Evolutionary conservation across 805 yeast species (phyloP).

Genomic region (Nakazawaea holstii): DNA sequence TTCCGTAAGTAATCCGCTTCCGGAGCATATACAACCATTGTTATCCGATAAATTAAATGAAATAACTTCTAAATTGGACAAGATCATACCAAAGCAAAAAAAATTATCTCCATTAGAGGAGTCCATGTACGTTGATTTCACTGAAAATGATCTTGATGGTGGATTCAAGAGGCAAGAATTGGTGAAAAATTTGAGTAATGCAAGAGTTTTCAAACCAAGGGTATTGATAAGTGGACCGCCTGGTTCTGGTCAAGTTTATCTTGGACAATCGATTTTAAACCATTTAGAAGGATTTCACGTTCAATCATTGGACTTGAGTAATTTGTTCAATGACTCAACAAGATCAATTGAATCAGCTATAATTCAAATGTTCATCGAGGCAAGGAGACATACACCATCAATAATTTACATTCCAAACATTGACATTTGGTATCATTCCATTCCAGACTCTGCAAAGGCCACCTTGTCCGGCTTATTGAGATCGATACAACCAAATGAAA

Average conservation of each 20-base stretch:
- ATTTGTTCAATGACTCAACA: constrained; percentile 71
- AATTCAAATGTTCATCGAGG: constrained; percentile 81
- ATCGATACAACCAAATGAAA: constrained; percentile 65
- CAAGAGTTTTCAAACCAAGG: constrained; percentile 80
- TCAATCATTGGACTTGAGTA: constrained; percentile 78
- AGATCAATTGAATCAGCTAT: constrained; percentile 78
- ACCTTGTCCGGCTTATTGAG: constrained; percentile 68
- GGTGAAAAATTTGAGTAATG: constrained; percentile 26
- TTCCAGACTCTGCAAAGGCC: constrained; percentile 64
- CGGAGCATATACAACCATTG: constrained; percentile 63
- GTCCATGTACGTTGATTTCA: constrained; percentile 56
- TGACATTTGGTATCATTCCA: constrained; percentile 67
- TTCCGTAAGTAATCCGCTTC: constrained; percentile 69
- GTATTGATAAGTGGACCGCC: constrained; percentile 63
- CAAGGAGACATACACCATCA: constrained; percentile 84
- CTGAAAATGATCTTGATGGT: constrained; percentile 51
- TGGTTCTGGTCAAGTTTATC: constrained; percentile 85
- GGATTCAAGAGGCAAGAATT: constrained; percentile 69
- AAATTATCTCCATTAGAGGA: constrained; percentile 60
- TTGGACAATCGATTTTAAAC: constrained; percentile 77
- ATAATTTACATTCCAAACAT: constrained; percentile 79
- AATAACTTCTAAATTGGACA: constrained; percentile 43
- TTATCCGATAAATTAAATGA: constrained; percentile 44
- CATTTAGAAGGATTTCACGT: constrained; percentile 85
- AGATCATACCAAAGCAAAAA: constrained; percentile 56